phyloP scores from a whole-genome alignment of 345 rosid genomes.

The Gossypium turneri region DNA sequence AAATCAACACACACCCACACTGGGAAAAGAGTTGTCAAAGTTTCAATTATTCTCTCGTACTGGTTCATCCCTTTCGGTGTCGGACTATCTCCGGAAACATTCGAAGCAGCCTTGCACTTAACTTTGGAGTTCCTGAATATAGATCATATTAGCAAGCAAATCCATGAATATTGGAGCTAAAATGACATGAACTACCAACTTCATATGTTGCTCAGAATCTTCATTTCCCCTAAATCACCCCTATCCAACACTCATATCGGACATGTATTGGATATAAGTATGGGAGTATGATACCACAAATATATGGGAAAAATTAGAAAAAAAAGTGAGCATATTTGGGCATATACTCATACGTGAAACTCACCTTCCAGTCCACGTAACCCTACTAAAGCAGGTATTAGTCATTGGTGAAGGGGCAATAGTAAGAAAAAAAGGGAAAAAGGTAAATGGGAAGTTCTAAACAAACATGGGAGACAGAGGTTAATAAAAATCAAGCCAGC shows the following conservation, averaged over 20 bases:
- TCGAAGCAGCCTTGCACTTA: constrained; percentile 61
- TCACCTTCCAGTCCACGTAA: too few relatives aligned
- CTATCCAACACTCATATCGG: too few relatives aligned
- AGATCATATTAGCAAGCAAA: constrained; percentile 13
- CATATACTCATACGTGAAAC: too few relatives aligned
- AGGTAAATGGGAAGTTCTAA: neutral
- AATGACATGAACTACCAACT: neutral
- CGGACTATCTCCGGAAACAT: constrained; percentile 58
- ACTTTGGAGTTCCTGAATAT: constrained; percentile 35
- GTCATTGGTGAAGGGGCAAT: too few relatives aligned
- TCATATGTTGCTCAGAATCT: neutral
- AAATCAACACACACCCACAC: constrained; percentile 60
- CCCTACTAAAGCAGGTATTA: too few relatives aligned
- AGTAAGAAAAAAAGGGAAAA: too few relatives aligned
- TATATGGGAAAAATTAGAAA: too few relatives aligned
- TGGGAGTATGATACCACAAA: too few relatives aligned
- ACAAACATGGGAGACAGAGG: neutral
- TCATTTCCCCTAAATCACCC: too few relatives aligned
- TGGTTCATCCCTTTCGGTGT: constrained; percentile 49
- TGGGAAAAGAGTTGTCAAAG: constrained; percentile 84
- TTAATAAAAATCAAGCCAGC: neutral
- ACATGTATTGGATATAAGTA: too few relatives aligned
- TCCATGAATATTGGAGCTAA: neutral
- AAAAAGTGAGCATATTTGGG: too few relatives aligned
- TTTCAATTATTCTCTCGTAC: constrained; percentile 79